Evolutionary conservation across 352 stramenopile species (phyloP), one percentile per base, ranked within the genome.

Genomic region (Phytophthora cactorum): DNA sequence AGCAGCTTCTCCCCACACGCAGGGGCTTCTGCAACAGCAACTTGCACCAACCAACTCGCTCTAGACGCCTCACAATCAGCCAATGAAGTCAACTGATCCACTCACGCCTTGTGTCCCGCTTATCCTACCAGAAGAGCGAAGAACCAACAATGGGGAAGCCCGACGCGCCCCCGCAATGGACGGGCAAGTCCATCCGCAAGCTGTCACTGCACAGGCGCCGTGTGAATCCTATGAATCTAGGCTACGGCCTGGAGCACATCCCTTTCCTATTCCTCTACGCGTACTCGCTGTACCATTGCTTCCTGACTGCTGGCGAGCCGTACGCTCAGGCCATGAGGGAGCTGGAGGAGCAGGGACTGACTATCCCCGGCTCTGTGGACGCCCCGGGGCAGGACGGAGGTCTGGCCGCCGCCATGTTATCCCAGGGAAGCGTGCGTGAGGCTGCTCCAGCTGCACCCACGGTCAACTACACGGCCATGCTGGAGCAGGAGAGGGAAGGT

Each of bases 321-420:
- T 91, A 92, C 44, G 80, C 81, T 56, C 85, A 93, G 50, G 87
- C 84, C 43, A 90, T 94, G 53, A 77, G 72, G 47, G 86, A 94
- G 56, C 68, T 91, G 46, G 76, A 95, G 59, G 84, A 90, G 36
- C 59, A 78, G 0, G 84, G 84, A n/a, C 65, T 84, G 14, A 52
- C 88, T 29, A 66, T 89, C 17, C 70, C 75, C 4, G 69, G 64
- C 2, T 68, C 60, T 1, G 51, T n/a, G 4, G 75, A 74, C 15
- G 64, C 52, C 4, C 60, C 50, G 28, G 66, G 34, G 2, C 54
- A 74, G 11, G 74, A 79, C n/a, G 77, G 72, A 9, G 88, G 87
- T 0, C 74, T 96, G 11, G 88, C 88, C 5, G 87, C 86, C 0
- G 74, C 86, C 5, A 83, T 89, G 66, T 74, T 96, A 15, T 84